Evolutionary conservation across 1,284 basidiomycete genomes (phyloP).

Genomic region (Sanguinoderma infundibulare): DNA sequence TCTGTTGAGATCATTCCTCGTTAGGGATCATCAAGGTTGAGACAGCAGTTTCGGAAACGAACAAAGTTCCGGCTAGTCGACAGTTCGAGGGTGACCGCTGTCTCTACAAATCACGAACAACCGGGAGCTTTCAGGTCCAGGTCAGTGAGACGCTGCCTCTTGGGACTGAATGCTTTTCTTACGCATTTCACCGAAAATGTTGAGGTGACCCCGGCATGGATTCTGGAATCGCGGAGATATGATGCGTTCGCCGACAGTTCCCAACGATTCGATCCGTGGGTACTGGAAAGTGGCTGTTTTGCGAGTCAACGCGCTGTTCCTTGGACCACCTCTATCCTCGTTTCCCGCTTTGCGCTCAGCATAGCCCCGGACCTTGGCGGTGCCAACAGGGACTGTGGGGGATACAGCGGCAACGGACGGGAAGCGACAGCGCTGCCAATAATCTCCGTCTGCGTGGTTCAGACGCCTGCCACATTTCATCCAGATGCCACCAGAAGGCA

Average conservation of each 20-base stretch:
- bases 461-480: slow-evolving; percentile 14
- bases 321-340: not conserved
- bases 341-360: not conserved
- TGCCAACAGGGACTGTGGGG: not conserved
- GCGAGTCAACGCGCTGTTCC: not conserved
- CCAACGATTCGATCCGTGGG: not conserved
- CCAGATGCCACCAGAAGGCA: slow-evolving; percentile 15
- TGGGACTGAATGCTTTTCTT: not conserved
- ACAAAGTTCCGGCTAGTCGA: not conserved
- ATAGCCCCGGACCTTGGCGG: not conserved
- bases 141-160: slow-evolving; percentile 4
- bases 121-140: not conserved
- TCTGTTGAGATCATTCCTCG: not conserved
- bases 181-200: not conserved
- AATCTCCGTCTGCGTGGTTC: slow-evolving; percentile 22
- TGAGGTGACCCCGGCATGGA: not conserved
- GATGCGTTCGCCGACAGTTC: slow-evolving; percentile 14
- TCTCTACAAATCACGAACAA: not conserved
- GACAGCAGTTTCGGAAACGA: not conserved
- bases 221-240: slow-evolving; percentile 23
- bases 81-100: not conserved
- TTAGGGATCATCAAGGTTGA: not conserved
- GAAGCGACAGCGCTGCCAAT: slow-evolving; percentile 17
- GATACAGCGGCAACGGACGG: not conserved
- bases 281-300: not conserved